A percentile compares a stretch with the other conserved stretches of the same genome.
Evolutionary conservation across 768 basidiomycete species (phyloP).

Genomic region (Auricularia sp.): DNA sequence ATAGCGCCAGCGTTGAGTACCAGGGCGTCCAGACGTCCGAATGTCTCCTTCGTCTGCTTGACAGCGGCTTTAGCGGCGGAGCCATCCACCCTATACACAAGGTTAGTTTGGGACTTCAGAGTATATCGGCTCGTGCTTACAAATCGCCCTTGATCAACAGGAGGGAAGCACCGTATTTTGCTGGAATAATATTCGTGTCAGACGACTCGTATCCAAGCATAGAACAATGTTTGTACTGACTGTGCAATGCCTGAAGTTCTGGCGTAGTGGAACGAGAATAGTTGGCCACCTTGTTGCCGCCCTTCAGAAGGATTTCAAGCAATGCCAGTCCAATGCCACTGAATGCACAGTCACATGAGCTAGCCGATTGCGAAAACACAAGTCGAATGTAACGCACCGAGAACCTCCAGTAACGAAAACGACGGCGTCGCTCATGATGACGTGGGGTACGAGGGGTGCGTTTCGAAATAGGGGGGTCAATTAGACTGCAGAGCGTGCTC

Average conservation of each 20-base stretch:
- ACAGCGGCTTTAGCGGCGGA: slow-evolving; percentile 45
- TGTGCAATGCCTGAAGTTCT: slow-evolving; percentile 46
- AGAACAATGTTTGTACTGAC: slow-evolving; percentile 18
- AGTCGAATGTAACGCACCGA: neutral
- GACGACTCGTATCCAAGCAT: neutral
- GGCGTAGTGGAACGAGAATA: slow-evolving; percentile 62
- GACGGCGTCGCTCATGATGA: neutral
- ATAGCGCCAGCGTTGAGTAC: slow-evolving; percentile 79
- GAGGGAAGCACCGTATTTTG: slow-evolving; percentile 23
- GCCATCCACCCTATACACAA: slow-evolving; percentile 46
- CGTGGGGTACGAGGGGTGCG: neutral
- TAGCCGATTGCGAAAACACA: neutral
- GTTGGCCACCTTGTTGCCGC: slow-evolving; percentile 62
- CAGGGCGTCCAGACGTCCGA: slow-evolving; percentile 61
- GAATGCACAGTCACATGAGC: slow-evolving; percentile 7
- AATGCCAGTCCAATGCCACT: slow-evolving; percentile 75
- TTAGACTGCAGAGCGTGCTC: neutral
- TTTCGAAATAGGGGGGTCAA: neutral
- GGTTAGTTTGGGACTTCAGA: neutral
- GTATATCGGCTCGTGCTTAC: slow-evolving; percentile 31
- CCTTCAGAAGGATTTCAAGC: slow-evolving; percentile 47
- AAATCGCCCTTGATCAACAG: slow-evolving; percentile 63
- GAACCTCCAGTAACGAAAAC: neutral
- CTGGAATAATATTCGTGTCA: neutral
- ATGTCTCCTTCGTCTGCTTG: slow-evolving; percentile 38